Evolutionary conservation across 148 eudicot genomes (phyloP).

Genomic region (Bassia scoparia): DNA sequence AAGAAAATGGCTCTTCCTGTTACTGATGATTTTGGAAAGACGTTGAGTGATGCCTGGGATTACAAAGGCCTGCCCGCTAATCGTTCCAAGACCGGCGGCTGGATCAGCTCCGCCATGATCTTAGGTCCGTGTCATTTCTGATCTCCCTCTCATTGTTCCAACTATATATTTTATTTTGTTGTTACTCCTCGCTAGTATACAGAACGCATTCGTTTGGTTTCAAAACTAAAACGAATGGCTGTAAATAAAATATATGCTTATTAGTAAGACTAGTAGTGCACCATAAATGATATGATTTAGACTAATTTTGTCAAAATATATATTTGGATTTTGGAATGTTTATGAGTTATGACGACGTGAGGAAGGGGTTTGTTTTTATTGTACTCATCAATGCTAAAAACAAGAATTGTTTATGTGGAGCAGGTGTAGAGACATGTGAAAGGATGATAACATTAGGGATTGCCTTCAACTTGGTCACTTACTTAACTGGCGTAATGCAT

Average conservation of each 20-base stretch:
- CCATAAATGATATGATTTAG: not conserved
- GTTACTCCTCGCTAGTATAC: too few species aligned
- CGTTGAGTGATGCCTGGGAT: conserved; percentile 79
- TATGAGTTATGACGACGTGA: too few species aligned
- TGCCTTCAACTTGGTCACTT: conserved; percentile 80
- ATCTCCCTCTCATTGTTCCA: not conserved
- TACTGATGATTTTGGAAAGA: conserved; percentile 28
- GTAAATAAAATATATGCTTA: too few species aligned
- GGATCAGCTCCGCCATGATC: conserved; percentile 82
- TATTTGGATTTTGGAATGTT: too few species aligned
- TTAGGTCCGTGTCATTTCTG: conserved; percentile 42
- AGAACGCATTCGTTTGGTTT: too few species aligned
- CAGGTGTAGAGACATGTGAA: conserved; percentile 75
- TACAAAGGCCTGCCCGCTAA: conserved; percentile 66
- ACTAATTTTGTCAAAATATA: too few species aligned
- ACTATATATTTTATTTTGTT: too few species aligned
- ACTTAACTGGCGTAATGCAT: conserved; percentile 85
- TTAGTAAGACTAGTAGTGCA: too few species aligned
- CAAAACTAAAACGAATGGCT: too few species aligned
- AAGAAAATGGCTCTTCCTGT: conserved; percentile 34
- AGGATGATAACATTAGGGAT: conserved; percentile 82
- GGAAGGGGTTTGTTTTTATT: too few species aligned
- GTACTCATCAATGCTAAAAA: too few species aligned
- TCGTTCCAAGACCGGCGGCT: conserved; percentile 69
- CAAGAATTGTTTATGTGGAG: too few species aligned